A percentile compares a stretch with the other conserved stretches of the same genome.
Conservation (phyloP, 139 green algal genomes). For the Chlamydomonas sphaeroides region DNA sequence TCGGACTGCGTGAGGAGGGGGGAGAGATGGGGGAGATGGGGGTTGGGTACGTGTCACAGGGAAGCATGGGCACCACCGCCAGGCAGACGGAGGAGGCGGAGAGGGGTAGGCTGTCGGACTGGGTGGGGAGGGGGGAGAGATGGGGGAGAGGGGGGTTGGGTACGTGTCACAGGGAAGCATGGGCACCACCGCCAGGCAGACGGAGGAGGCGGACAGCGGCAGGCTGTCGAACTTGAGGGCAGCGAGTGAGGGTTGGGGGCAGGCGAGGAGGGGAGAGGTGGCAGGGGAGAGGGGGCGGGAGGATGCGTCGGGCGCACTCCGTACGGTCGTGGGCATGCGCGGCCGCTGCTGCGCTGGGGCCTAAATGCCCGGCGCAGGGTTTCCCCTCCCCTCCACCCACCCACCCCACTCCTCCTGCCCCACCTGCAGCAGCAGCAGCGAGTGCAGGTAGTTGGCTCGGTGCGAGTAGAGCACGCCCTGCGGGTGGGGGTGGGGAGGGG, state of each 20-base stretch:
- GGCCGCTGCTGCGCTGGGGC: no score
- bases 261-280: conserved; percentile 34
- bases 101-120: conserved; percentile 64
- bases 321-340: not conserved
- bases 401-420: not conserved
- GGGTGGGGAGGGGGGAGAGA: not conserved
- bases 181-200: conserved; percentile 74
- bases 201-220: conserved; percentile 44
- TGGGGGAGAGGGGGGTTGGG: not conserved
- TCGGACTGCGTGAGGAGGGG: conserved; percentile 43
- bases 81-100: conserved; percentile 50
- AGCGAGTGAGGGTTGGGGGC: not conserved
- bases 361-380: no score
- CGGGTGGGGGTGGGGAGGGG: not conserved
- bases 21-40: not conserved
- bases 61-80: conserved; percentile 84
- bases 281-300: conserved; percentile 79
- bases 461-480: conserved; percentile 85
- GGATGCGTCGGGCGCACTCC: not conserved
- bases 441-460: conserved; percentile 81
- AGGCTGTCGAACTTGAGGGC: conserved; percentile 56
- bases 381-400: not conserved
- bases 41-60: conserved; percentile 58
- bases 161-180: conserved; percentile 80
- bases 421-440: conserved; percentile 60